phyloP scores from a whole-genome alignment of 495 filamentous ascomycete species.

The Apodospora peruviana region DNA sequence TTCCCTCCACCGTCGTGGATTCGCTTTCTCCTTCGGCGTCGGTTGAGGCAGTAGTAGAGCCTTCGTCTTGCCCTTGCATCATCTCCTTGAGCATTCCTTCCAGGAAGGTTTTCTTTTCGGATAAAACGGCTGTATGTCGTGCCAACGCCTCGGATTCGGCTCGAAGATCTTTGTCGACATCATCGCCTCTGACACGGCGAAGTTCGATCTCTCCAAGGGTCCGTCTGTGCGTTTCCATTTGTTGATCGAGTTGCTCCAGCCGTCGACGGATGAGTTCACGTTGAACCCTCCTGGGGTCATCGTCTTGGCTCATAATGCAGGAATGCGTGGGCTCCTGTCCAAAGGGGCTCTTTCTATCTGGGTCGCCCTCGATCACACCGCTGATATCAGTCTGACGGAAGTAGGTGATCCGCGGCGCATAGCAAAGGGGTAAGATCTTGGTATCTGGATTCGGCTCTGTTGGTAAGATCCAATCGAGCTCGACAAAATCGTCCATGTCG shows the following conservation, averaged over 20 bases:
- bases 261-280: slow-evolving; percentile 76
- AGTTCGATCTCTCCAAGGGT: slow-evolving; percentile 62
- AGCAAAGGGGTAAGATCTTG: slow-evolving; percentile 86
- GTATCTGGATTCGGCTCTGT: slow-evolving; percentile 88
- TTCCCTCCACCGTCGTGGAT: slow-evolving; percentile 16
- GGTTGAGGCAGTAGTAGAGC: background rate
- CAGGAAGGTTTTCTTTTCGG: slow-evolving; percentile 72
- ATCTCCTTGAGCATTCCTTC: slow-evolving; percentile 67
- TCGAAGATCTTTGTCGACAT: slow-evolving; percentile 46
- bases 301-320: slow-evolving; percentile 90
- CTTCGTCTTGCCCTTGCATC: slow-evolving; percentile 16
- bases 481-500: slow-evolving; percentile 99
- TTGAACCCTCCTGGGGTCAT: slow-evolving; percentile 88
- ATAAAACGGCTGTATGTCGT: slow-evolving; percentile 63
- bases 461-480: slow-evolving; percentile 92
- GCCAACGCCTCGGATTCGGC: slow-evolving; percentile 62
- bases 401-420: slow-evolving; percentile 90
- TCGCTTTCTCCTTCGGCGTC: slow-evolving; percentile 17
- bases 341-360: slow-evolving; percentile 74
- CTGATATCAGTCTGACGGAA: slow-evolving; percentile 94
- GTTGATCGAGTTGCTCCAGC: slow-evolving; percentile 68
- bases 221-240: slow-evolving; percentile 65
- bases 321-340: slow-evolving; percentile 88
- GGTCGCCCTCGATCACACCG: slow-evolving; percentile 59
- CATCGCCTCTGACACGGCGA: slow-evolving; percentile 50